Evolutionary conservation across 2,329 filamentous ascomycete species (phyloP).

Genomic region (Fusarium sp.): DNA sequence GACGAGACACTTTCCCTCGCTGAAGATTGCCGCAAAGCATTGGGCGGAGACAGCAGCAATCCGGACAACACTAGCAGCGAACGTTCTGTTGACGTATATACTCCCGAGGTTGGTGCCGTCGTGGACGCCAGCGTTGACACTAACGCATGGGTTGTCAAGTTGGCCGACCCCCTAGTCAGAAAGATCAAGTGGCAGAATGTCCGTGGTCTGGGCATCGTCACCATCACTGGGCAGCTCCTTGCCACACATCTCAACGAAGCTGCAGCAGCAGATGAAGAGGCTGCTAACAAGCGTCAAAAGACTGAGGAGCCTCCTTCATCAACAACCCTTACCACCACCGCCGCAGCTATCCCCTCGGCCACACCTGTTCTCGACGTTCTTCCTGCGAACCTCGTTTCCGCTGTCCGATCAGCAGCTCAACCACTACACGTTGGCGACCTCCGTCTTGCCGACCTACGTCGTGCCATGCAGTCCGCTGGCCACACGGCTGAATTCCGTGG

Average conservation of each 20-base stretch:
- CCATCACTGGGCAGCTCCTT: slow-evolving; percentile 80
- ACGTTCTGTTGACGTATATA: slow-evolving; percentile 78
- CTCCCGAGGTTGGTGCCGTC: slow-evolving; percentile 77
- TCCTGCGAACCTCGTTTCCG: slow-evolving; percentile 72
- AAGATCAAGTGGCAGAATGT: slow-evolving; percentile 96
- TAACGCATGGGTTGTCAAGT: slow-evolving; percentile 94
- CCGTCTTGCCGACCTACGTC: slow-evolving; percentile 86
- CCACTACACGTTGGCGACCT: slow-evolving; percentile 96
- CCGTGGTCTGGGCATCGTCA: slow-evolving; percentile 88
- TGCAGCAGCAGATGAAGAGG: slow-evolving; percentile 56
- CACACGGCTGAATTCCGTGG: slow-evolving; percentile 93
- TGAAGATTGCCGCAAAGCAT: slow-evolving; percentile 79
- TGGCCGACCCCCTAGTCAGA: slow-evolving; percentile 86
- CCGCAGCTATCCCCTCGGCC: slow-evolving; percentile 40
- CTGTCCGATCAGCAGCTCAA: slow-evolving; percentile 81
- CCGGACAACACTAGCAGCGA: slow-evolving; percentile 55
- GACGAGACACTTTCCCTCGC: slow-evolving; percentile 85
- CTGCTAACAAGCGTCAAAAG: slow-evolving; percentile 63
- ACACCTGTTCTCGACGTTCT: slow-evolving; percentile 67
- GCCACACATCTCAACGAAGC: slow-evolving; percentile 57
- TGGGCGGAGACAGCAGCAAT: slow-evolving; percentile 48
- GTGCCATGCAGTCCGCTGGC: slow-evolving; percentile 83
- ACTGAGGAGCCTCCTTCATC: slow-evolving; percentile 52
- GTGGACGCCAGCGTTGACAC: slow-evolving; percentile 97
- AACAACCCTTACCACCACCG: slow-evolving; percentile 44